Conservation (phyloP, 2,329 filamentous ascomycete species). For the Phialophora chinensis region DNA sequence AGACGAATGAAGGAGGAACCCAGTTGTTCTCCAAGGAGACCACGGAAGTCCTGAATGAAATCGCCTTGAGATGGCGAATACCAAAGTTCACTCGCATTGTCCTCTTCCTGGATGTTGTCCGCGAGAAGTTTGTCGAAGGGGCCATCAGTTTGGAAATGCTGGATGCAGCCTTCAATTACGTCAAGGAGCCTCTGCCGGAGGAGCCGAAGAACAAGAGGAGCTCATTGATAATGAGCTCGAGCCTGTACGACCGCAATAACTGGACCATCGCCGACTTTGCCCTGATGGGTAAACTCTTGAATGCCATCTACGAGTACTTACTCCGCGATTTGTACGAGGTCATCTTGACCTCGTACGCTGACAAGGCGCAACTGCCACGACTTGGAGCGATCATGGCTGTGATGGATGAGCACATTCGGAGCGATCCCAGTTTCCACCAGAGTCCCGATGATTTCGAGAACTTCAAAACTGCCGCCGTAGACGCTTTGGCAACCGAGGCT, state of each 20-base stretch:
- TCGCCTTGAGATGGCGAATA: slow-evolving; percentile 86
- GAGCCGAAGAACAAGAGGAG: slow-evolving; percentile 63
- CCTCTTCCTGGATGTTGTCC: slow-evolving; percentile 80
- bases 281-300: slow-evolving; percentile 75
- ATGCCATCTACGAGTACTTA: slow-evolving; percentile 77
- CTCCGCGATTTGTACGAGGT: slow-evolving; percentile 85
- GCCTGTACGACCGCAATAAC: slow-evolving; percentile 63
- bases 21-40: slow-evolving; percentile 75
- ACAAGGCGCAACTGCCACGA: slow-evolving; percentile 72
- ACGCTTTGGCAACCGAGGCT: slow-evolving; percentile 75
- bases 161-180: slow-evolving; percentile 79
- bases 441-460: slow-evolving; percentile 72
- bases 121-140: slow-evolving; percentile 82
- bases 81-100: slow-evolving; percentile 81
- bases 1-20: slow-evolving; percentile 55
- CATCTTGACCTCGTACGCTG: slow-evolving; percentile 86
- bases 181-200: slow-evolving; percentile 73
- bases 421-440: slow-evolving; percentile 75
- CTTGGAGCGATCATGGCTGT: slow-evolving; percentile 81
- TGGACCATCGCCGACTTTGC: slow-evolving; percentile 75
- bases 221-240: slow-evolving; percentile 50
- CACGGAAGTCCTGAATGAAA: slow-evolving; percentile 80
- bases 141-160: slow-evolving; percentile 81
- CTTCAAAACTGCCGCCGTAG: slow-evolving; percentile 74
- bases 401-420: slow-evolving; percentile 79